A percentile compares a stretch with the other conserved stretches of the same genome.
Evolutionary conservation across 2,329 filamentous ascomycete species (phyloP).

Genomic region (Aureobasidium subglaciale): DNA sequence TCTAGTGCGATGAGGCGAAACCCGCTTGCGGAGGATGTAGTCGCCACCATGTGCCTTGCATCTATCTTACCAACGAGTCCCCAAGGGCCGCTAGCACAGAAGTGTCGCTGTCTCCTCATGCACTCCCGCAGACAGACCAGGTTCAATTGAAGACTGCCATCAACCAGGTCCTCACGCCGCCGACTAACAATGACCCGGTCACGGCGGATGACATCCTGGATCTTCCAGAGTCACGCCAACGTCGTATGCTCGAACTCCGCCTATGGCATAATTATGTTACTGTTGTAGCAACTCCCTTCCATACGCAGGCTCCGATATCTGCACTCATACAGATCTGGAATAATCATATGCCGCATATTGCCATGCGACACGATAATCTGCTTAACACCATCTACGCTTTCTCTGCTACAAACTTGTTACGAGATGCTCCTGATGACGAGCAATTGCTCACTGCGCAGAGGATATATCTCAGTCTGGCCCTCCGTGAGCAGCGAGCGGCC

Average conservation of each 20-base stretch:
- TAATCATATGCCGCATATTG: neutral
- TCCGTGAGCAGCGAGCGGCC: conserved; percentile 25
- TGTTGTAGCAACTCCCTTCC: neutral
- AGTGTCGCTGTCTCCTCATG: neutral
- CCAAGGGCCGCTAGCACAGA: neutral
- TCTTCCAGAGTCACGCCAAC: neutral
- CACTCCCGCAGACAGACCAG: neutral
- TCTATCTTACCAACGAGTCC: neutral
- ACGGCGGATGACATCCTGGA: neutral
- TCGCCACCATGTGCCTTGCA: conserved; percentile 3
- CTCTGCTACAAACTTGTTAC: neutral
- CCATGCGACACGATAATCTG: conserved; percentile 1
- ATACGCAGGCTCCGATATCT: neutral
- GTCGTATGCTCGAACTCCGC: conserved; percentile 1
- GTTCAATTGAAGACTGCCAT: neutral
- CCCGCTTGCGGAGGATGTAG: conserved; percentile 3
- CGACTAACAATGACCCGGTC: neutral
- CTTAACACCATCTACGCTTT: neutral
- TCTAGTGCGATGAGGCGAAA: conserved; percentile 7
- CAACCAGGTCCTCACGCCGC: neutral
- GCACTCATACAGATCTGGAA: neutral
- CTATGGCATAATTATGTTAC: conserved; percentile 11
- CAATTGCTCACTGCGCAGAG: neutral
- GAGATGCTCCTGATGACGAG: neutral
- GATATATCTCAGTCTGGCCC: conserved; percentile 17